These are phyloP conservation scores for Monilinia laxa DNA, from an alignment of 2,329 filamentous ascomycete genomes.

Conservation along the genomic window DNA sequence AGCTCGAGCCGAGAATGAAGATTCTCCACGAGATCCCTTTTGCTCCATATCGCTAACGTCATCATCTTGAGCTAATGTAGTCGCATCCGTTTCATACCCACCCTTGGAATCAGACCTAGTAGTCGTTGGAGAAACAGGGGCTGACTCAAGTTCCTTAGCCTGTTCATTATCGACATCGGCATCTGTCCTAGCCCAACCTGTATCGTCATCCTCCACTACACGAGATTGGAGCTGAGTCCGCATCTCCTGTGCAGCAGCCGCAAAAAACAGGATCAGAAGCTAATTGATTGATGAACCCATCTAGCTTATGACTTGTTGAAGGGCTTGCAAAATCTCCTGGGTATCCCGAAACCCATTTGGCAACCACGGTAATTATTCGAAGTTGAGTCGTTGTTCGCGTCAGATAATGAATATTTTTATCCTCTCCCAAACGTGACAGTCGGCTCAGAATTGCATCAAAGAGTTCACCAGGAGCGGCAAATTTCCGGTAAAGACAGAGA, in stretches of 20 bases:
- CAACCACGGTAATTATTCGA: conserved; percentile 77
- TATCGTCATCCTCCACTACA: conserved; percentile 84
- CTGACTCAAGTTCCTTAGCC: conserved; percentile 28
- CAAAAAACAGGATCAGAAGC: conserved; percentile 79
- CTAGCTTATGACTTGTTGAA: conserved; percentile 67
- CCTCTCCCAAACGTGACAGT: conserved; percentile 68
- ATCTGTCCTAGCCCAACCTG: conserved; percentile 86
- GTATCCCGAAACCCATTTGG: conserved; percentile 86
- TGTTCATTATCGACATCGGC: conserved; percentile 47
- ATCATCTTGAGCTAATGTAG: conserved; percentile 10
- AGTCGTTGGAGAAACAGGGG: conserved; percentile 31
- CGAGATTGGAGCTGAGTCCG: conserved; percentile 69
- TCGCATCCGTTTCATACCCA: conserved; percentile 14
- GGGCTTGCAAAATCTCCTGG: conserved; percentile 89
- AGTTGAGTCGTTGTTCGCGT: conserved; percentile 79
- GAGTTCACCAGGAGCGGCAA: conserved; percentile 77
- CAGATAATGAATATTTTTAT: conserved; percentile 66
- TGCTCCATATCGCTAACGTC: conserved; percentile 35
- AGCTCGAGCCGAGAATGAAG: conserved; percentile 31
- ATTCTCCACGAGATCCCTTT: conserved; percentile 33
- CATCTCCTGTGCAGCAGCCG: conserved; percentile 83
- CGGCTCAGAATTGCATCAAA: conserved; percentile 75
- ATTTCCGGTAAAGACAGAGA: conserved; percentile 89
- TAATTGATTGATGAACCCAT: conserved; percentile 74
- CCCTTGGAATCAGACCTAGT: conserved; percentile 27